Evolutionary conservation across 306 rosid species (phyloP).

Genomic region (Medicago ruthenica): DNA sequence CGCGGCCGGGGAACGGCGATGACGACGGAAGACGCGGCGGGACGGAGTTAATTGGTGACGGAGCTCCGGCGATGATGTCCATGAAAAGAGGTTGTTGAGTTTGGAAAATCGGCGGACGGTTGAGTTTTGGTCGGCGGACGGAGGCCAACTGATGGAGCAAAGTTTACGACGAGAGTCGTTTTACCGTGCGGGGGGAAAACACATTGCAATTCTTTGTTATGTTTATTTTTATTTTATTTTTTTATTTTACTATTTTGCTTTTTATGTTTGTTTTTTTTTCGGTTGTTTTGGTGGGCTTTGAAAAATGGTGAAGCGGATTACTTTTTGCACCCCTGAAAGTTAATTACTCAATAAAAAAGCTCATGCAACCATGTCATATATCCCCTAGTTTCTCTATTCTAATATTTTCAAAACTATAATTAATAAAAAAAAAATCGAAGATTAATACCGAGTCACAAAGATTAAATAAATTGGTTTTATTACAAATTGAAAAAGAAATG

Average conservation of each 20-base stretch:
- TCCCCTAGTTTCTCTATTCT: no score
- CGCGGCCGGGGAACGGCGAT: conserved; percentile 59
- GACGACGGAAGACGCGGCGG: conserved; percentile 42
- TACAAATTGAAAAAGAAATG: no score
- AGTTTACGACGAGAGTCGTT: conserved; percentile 41
- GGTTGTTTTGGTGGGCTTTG: background rate
- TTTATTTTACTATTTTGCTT: background rate
- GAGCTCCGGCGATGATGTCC: conserved; percentile 51
- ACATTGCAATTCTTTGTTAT: conserved; percentile 18
- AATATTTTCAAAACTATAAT: no score
- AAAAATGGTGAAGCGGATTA: background rate
- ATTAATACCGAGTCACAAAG: no score
- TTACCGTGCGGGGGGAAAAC: conserved; percentile 53
- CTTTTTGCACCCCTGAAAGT: background rate
- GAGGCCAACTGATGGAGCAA: conserved; percentile 25
- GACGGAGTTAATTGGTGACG: conserved; percentile 30
- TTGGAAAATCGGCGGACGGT: background rate
- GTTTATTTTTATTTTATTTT: background rate
- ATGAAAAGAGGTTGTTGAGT: conserved; percentile 30
- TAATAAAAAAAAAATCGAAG: no score
- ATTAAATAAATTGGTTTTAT: no score
- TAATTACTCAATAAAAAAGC: no score
- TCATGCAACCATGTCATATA: no score
- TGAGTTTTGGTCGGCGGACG: conserved; percentile 13
- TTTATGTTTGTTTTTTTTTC: background rate